Conservation (phyloP, 371 early-diverging fungal species). For the Zancudomyces culisetae region DNA sequence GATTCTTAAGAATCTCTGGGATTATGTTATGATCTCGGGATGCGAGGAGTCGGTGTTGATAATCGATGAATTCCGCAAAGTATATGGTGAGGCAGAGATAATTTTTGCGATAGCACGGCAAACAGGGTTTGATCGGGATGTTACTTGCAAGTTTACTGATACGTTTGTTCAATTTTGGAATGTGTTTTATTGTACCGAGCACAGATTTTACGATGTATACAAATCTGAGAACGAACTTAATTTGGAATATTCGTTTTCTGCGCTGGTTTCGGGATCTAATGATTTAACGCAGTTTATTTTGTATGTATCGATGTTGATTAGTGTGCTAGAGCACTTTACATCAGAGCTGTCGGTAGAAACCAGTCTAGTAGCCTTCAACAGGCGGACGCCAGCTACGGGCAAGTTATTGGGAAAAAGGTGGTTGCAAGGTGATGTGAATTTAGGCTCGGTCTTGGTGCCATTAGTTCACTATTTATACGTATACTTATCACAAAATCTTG, state of each 20-base stretch:
- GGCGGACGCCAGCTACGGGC: not conserved
- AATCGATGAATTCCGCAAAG: not conserved
- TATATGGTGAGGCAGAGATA: not conserved
- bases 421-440: not conserved
- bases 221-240: not conserved
- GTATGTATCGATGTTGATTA: not conserved
- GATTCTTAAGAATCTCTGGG: conserved; percentile 1
- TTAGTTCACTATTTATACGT: not conserved
- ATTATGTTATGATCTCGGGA: not conserved
- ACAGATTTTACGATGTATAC: not conserved
- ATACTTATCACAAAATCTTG: not conserved
- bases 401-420: not conserved
- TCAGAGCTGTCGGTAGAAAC: too few species aligned
- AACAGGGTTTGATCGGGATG: not conserved
- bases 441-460: not conserved
- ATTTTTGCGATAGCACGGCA: not conserved
- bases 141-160: not conserved
- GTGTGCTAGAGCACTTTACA: not conserved
- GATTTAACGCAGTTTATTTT: too few species aligned
- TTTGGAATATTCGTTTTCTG: not conserved
- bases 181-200: not conserved
- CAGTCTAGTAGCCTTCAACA: too few species aligned
- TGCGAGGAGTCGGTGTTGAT: not conserved
- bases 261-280: too few species aligned
- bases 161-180: not conserved